Evolutionary conservation across 2,329 filamentous ascomycete species (phyloP).

Genomic region (Calonectria montana): DNA sequence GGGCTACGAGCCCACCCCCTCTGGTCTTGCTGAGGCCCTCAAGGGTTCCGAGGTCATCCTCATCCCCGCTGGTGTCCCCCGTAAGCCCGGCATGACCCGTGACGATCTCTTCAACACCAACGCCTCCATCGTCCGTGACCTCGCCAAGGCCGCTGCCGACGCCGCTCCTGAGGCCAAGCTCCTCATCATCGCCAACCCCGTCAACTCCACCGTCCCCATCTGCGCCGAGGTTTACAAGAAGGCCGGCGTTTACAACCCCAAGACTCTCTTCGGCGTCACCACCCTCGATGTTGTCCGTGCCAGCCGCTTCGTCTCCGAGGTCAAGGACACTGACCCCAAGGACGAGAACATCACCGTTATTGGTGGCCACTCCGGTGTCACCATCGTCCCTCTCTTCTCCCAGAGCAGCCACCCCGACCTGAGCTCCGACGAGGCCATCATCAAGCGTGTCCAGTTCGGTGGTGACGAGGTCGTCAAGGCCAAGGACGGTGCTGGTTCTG

Average conservation of each 20-base stretch:
- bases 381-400: slow-evolving; percentile 97
- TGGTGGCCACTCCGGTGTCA: slow-evolving; percentile 96
- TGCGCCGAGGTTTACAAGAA: slow-evolving; percentile 96
- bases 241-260: slow-evolving; percentile 97
- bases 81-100: slow-evolving; percentile 99
- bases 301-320: slow-evolving; percentile 95
- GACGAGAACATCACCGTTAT: slow-evolving; percentile 96
- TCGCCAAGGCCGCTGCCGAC: slow-evolving; percentile 94
- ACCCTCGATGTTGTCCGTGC: slow-evolving; percentile 99
- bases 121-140: slow-evolving; percentile 97
- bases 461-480: slow-evolving; percentile 99
- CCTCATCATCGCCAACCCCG: slow-evolving; percentile 98
- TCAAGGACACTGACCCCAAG: slow-evolving; percentile 90
- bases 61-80: slow-evolving; percentile 97
- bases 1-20: slow-evolving; percentile 83
- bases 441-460: slow-evolving; percentile 97
- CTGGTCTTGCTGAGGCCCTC: slow-evolving; percentile 82
- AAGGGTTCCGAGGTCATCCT: slow-evolving; percentile 93
- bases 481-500: slow-evolving; percentile 97
- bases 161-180: slow-evolving; percentile 92
- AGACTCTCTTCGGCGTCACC: slow-evolving; percentile 99
- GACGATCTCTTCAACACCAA: slow-evolving; percentile 99
- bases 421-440: slow-evolving; percentile 79
- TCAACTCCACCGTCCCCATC: slow-evolving; percentile 99
- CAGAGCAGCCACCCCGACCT: slow-evolving; percentile 91